A percentile compares a stretch with the other conserved stretches of the same genome.
Evolutionary conservation across 108 stramenopile genomes (phyloP).

Genomic region (Bacterosira constricta): DNA sequence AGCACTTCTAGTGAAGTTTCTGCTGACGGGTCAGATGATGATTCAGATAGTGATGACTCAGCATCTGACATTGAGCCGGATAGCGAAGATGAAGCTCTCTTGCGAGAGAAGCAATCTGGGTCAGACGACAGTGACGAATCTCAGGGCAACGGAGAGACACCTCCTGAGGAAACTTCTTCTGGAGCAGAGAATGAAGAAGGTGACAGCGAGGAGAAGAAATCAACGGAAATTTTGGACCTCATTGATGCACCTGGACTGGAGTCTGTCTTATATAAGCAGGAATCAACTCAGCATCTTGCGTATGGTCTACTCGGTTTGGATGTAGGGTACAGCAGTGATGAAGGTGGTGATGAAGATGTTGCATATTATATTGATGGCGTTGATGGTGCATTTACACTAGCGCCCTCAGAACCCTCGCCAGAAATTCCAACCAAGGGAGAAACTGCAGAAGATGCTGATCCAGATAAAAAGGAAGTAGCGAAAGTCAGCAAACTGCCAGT

Average conservation of each 20-base stretch:
- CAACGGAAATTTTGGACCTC: background rate
- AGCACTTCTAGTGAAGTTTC: constrained; percentile 46
- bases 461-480: constrained; percentile 11
- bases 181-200: background rate
- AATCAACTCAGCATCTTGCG: constrained; percentile 76
- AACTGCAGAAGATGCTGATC: constrained; percentile 7
- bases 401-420: background rate
- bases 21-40: constrained; percentile 66
- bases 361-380: constrained; percentile 84
- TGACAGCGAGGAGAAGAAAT: constrained; percentile 7
- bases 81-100: constrained; percentile 79
- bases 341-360: constrained; percentile 88
- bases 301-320: constrained; percentile 72
- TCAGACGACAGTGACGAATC: constrained; percentile 3
- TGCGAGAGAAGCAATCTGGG: constrained; percentile 25
- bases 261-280: constrained; percentile 46
- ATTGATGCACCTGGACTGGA: constrained; percentile 19
- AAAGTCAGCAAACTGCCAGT: constrained; percentile 56
- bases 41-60: constrained; percentile 57
- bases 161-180: background rate
- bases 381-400: constrained; percentile 67
- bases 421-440: background rate
- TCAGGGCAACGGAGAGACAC: background rate
- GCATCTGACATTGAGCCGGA: constrained; percentile 75
- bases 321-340: constrained; percentile 89